Percentiles rank a stretch among this genome's conserved stretches.
Evolutionary conservation across 1,284 basidiomycete genomes (phyloP).

Genomic region (Amylostereum areolatum): DNA sequence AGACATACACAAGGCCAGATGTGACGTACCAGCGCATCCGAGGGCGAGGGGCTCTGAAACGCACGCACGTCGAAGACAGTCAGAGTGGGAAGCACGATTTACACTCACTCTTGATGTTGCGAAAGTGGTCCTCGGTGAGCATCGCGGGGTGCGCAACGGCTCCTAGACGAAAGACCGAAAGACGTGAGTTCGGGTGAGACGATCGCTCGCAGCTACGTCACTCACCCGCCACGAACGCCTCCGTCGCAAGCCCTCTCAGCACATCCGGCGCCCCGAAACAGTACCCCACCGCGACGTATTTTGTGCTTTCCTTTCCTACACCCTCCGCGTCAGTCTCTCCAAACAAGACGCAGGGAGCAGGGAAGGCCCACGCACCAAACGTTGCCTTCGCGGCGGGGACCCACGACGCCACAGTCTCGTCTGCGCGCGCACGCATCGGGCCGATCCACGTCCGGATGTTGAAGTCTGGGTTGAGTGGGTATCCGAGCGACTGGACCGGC

Average conservation of each 20-base stretch:
- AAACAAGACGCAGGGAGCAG: neutral
- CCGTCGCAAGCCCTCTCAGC: constrained; percentile 36
- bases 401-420: constrained; percentile 39
- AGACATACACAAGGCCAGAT: neutral
- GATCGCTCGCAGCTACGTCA: too few species aligned
- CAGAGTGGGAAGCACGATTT: neutral
- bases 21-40: constrained; percentile 40
- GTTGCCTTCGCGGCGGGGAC: constrained; percentile 37
- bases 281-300: constrained; percentile 43
- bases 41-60: constrained; percentile 45
- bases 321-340: neutral
- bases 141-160: constrained; percentile 53
- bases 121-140: constrained; percentile 42
- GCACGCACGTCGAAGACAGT: neutral
- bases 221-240: constrained; percentile 42
- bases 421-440: constrained; percentile 28
- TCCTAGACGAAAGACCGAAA: constrained; percentile 28
- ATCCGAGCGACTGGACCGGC: too few species aligned
- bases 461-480: too few species aligned
- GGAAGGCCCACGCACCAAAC: constrained; percentile 28
- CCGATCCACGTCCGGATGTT: too few species aligned
- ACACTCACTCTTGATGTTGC: constrained; percentile 38
- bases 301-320: constrained; percentile 14
- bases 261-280: constrained; percentile 53
- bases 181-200: neutral